Evolutionary conservation across 345 rosid species (phyloP).

Genomic region (Acer campestre): DNA sequence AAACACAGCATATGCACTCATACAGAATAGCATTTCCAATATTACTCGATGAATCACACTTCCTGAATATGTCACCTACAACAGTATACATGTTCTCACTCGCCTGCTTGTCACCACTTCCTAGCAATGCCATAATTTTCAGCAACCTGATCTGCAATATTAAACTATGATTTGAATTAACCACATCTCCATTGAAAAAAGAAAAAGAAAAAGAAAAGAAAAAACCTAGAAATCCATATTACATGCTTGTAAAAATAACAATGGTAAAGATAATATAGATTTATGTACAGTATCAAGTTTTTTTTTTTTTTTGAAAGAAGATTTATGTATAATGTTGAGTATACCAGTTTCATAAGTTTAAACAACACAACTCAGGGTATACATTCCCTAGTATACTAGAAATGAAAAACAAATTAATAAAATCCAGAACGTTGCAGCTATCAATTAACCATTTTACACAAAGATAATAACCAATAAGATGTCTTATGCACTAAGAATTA

Average conservation of each 20-base stretch:
- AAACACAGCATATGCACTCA: conserved; percentile 91
- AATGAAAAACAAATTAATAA: background rate
- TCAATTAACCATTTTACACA: background rate
- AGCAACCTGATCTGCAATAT: conserved; percentile 80
- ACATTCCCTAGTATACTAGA: background rate
- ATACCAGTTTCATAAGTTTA: background rate
- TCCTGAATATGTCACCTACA: conserved; percentile 83
- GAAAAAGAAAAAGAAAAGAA: background rate
- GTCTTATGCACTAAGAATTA: background rate
- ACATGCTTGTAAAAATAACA: background rate
- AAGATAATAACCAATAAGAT: background rate
- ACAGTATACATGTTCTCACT: conserved; percentile 96
- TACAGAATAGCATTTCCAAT: conserved; percentile 94
- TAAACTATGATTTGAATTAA: conserved; percentile 18
- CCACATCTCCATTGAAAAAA: background rate
- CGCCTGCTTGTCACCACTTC: conserved; percentile 95
- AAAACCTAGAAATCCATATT: background rate
- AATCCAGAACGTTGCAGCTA: background rate
- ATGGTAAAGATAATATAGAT: background rate
- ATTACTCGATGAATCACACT: conserved; percentile 84
- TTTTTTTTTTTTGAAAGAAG: too few species aligned
- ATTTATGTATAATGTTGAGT: background rate
- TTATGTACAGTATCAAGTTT: background rate
- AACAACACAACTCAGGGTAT: background rate
- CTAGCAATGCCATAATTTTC: conserved; percentile 88